phyloP scores from a whole-genome alignment of 2,329 filamentous ascomycete species.

The Blastomyces emzantsi region DNA sequence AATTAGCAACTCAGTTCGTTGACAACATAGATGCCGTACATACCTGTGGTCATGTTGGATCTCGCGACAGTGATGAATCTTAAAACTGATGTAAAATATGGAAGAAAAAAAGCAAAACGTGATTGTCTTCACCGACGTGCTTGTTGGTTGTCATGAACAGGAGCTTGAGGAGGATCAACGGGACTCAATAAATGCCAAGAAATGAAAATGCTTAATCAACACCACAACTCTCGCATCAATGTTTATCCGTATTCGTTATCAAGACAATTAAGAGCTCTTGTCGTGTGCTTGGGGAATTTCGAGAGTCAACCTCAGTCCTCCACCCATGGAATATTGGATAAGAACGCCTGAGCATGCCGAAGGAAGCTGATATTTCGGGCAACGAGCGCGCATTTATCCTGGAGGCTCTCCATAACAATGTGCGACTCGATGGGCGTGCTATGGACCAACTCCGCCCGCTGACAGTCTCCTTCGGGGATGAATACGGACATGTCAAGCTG shows the following conservation, averaged over 20 bases:
- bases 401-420: slow-evolving; percentile 68
- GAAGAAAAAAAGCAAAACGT: background rate
- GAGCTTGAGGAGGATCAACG: background rate
- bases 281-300: background rate
- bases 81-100: background rate
- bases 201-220: background rate
- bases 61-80: background rate
- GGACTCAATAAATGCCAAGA: background rate
- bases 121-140: background rate
- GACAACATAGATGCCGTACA: slow-evolving; percentile 7
- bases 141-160: background rate
- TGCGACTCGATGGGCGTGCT: slow-evolving; percentile 74
- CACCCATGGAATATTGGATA: slow-evolving; percentile 11
- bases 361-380: slow-evolving; percentile 59
- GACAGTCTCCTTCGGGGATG: slow-evolving; percentile 73
- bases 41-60: slow-evolving; percentile 37
- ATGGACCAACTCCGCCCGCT: slow-evolving; percentile 73
- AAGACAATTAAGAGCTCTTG: background rate
- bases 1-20: slow-evolving; percentile 17
- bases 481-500: slow-evolving; percentile 84
- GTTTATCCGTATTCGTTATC: background rate
- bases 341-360: slow-evolving; percentile 13
- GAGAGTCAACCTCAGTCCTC: background rate
- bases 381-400: slow-evolving; percentile 82
- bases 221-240: background rate